Conservation (phyloP, 2,329 filamentous ascomycete species). For the Aspergillus candidus region DNA sequence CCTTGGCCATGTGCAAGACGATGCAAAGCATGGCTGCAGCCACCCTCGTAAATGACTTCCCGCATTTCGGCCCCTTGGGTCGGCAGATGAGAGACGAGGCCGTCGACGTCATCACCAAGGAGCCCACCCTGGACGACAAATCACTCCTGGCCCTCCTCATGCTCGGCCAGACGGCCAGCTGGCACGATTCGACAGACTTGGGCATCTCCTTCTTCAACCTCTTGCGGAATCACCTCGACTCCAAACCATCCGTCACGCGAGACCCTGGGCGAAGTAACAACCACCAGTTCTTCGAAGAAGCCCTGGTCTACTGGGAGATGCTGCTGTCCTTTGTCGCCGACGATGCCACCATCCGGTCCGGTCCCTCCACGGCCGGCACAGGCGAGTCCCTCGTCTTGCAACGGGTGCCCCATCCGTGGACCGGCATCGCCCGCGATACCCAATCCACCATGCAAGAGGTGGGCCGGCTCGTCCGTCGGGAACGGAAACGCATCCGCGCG, state of each 20-base stretch:
- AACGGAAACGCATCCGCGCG: constrained; percentile 30
- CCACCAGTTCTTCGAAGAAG: constrained; percentile 51
- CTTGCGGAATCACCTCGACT: constrained; percentile 37
- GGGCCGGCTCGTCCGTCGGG: constrained; percentile 35
- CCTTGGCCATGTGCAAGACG: constrained; percentile 53
- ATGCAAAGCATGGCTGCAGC: constrained; percentile 61
- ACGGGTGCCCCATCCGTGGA: constrained; percentile 35
- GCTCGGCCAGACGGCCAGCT: constrained; percentile 54
- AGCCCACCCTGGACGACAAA: constrained; percentile 46
- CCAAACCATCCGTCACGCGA: constrained; percentile 27
- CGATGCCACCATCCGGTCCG: constrained; percentile 27
- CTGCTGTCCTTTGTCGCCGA: constrained; percentile 49
- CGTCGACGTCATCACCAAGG: constrained; percentile 46
- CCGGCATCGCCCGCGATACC: constrained; percentile 33
- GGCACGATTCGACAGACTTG: constrained; percentile 53
- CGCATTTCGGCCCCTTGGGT: constrained; percentile 46
- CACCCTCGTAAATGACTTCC: constrained; percentile 54
- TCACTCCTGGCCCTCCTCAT: constrained; percentile 54
- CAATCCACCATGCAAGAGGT: constrained; percentile 41
- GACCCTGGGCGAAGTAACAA: constrained; percentile 32
- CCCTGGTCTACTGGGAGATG: constrained; percentile 56
- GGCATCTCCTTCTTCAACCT: constrained; percentile 48
- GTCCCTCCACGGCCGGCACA: constrained; percentile 13
- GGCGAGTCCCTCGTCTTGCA: constrained; percentile 28
- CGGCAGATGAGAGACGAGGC: constrained; percentile 49